These are phyloP conservation scores for Arctostaphylos glauca DNA, from an alignment of 148 eudicot species.

Conservation along the genomic window DNA sequence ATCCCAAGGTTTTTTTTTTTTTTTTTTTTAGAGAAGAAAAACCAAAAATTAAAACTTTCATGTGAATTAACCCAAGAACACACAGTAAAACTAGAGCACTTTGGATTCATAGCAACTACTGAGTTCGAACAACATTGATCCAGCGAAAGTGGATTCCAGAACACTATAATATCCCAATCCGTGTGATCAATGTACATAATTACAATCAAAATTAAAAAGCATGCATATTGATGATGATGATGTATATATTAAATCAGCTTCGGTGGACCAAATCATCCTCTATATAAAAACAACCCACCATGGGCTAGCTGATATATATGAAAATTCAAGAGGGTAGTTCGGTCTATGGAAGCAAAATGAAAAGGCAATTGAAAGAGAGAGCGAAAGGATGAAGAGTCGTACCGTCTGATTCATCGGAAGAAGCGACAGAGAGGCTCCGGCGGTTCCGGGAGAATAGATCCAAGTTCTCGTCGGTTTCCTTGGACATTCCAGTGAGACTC, in stretches of 20 bases:
- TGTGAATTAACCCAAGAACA: not conserved
- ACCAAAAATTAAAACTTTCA: not conserved
- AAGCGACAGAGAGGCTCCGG: constrained; percentile 24
- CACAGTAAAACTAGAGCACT: not conserved
- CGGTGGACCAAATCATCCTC: not conserved
- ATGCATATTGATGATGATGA: not conserved
- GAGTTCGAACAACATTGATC: not conserved
- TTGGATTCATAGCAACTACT: not conserved
- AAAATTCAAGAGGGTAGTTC: not conserved
- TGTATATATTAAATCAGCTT: not conserved
- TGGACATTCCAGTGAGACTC: constrained; percentile 20
- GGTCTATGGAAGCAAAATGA: not conserved
- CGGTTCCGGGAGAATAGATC: constrained; percentile 31
- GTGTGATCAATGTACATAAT: not conserved
- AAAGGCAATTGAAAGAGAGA: not conserved
- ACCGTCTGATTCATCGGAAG: constrained; percentile 29
- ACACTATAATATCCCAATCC: not conserved
- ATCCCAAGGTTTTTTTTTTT: too few species aligned
- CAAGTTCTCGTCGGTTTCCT: constrained; percentile 26
- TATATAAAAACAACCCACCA: not conserved
- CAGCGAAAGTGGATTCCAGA: not conserved
- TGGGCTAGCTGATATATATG: not conserved
- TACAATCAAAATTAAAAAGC: too few species aligned
- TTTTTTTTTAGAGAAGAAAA: not conserved
- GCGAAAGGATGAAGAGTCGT: not conserved